Evolutionary conservation across 441 rosid species (phyloP), one percentile per base, ranked within the genome.

Genomic region (Jatropha podagrica): DNA sequence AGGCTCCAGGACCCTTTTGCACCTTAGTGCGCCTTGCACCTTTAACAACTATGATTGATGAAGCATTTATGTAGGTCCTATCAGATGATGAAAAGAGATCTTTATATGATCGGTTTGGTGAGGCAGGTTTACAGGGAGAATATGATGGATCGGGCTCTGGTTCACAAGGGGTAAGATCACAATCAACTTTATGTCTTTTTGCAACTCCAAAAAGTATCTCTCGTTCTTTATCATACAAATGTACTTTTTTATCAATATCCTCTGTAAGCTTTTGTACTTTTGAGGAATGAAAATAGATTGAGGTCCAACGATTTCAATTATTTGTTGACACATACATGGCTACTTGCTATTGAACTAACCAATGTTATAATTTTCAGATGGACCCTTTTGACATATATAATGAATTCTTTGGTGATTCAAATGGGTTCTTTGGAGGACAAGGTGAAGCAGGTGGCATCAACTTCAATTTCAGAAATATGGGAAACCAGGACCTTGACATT

Each of bases 81-180:
- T 95, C 99, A 78, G 99, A 95, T 85, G 92, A 89, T 55, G 95
- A 91, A 90, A 91, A 95, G 85, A 88, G 95, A 83, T 88, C 99
- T 7, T 73, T 80, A 74, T 95, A 93, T 84, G 99, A 95, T 82
- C 95, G 89, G 73, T 87, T 86, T 65, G 98, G 96, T 41, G 97
- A 93, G 84, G 94, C 79, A 11, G 96, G 97, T 78, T 72, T 91
- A 79, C 88, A 85, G 68, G 95, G 87, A 23, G 88, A 78, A 74
- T 90, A 77, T 81, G 86, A 85, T 82, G 89, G 87, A 46, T 83
- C 89, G 49, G 85, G 79, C 38, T 77, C 77, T 78, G 75, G 78
- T 80, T 77, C 97, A 13, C 81, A 79, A 52, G 87, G 85, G 85
- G 97, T 95, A 87, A 73, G 81, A 77, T 79, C 75, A 52, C 70